Evolutionary conservation across 495 filamentous ascomycete species (phyloP).

Genomic region (Amphirosellinia nigrospora): DNA sequence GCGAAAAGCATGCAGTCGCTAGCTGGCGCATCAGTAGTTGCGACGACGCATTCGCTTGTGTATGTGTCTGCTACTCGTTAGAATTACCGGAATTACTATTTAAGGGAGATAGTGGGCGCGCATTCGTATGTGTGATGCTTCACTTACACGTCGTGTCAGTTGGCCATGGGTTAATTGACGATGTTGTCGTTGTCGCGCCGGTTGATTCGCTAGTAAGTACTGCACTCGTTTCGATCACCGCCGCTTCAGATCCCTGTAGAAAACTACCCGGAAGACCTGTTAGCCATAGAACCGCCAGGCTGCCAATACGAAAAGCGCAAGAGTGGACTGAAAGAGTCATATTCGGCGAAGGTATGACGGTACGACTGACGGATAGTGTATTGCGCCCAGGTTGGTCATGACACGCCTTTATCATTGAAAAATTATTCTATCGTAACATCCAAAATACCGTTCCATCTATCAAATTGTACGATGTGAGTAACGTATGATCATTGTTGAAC

Average conservation of each 20-base stretch:
- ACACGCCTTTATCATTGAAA: too few species aligned
- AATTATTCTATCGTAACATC: too few species aligned
- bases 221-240: background rate
- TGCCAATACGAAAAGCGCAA: background rate
- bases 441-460: background rate
- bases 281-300: background rate
- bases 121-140: background rate
- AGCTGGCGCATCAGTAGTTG: background rate
- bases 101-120: background rate
- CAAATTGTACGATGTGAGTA: background rate
- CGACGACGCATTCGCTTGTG: slow-evolving; percentile 1
- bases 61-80: slow-evolving; percentile 1
- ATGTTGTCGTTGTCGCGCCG: background rate
- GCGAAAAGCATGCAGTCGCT: slow-evolving; percentile 7
- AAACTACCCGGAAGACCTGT: background rate
- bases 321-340: background rate
- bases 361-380: too few species aligned
- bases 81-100: background rate
- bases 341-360: background rate
- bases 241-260: background rate
- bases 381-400: too few species aligned
- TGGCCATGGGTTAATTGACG: slow-evolving; percentile 15
- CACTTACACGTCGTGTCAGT: slow-evolving; percentile 15
- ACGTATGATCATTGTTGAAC: background rate
- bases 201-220: background rate